These are phyloP conservation scores for Alternaria sp. DNA, from an alignment of 2,329 filamentous ascomycete species.

Conservation along the genomic window DNA sequence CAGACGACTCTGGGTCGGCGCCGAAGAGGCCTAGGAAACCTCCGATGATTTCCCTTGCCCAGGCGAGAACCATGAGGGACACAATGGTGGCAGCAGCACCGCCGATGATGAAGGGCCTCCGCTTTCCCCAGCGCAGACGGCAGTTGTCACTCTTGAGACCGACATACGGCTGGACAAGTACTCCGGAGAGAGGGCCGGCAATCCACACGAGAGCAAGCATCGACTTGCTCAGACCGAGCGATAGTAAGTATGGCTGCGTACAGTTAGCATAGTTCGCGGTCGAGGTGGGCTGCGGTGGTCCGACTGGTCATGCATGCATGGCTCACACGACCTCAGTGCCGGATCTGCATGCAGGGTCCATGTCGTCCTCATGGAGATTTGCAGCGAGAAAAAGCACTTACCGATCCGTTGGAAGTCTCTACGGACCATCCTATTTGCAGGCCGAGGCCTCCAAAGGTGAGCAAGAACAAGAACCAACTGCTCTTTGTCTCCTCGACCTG, in stretches of 20 bases:
- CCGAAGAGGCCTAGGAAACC: conserved; percentile 74
- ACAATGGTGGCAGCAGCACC: conserved; percentile 57
- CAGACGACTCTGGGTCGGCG: conserved; percentile 67
- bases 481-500: conserved; percentile 74
- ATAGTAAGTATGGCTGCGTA: conserved; percentile 57
- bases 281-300: not conserved
- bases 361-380: not conserved
- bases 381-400: conserved; percentile 44
- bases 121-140: conserved; percentile 56
- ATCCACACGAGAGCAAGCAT: conserved; percentile 62
- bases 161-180: conserved; percentile 61
- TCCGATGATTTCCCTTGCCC: conserved; percentile 63
- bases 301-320: not conserved
- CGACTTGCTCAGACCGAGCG: conserved; percentile 60
- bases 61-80: conserved; percentile 58
- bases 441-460: conserved; percentile 85
- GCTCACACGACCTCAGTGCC: not conserved
- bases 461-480: conserved; percentile 80
- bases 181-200: conserved; percentile 61
- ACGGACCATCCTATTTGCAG: conserved; percentile 96
- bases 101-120: conserved; percentile 60
- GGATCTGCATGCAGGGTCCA: conserved; percentile 9
- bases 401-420: conserved; percentile 89
- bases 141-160: conserved; percentile 61
- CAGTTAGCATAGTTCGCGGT: not conserved